Evolutionary conservation across 331 rosid genomes (phyloP).

Genomic region (Ulmus americana): DNA sequence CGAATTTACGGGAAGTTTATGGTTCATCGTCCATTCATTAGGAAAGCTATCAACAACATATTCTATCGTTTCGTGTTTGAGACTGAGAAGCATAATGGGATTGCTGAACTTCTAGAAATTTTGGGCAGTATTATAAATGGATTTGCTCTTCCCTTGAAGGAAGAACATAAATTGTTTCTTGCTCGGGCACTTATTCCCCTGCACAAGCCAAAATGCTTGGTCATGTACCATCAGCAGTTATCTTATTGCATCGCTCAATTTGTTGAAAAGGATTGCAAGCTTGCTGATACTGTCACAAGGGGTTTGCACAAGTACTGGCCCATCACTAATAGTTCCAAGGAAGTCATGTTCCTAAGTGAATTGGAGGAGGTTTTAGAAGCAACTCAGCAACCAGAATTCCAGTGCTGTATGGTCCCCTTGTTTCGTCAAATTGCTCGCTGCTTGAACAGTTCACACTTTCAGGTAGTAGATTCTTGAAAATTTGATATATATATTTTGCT

Average conservation of each 20-base stretch:
- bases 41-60: slow-evolving; percentile 52
- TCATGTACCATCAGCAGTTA: slow-evolving; percentile 58
- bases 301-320: slow-evolving; percentile 79
- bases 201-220: slow-evolving; percentile 63
- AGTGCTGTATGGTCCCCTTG: slow-evolving; percentile 62
- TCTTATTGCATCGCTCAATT: slow-evolving; percentile 58
- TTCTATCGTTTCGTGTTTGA: slow-evolving; percentile 53
- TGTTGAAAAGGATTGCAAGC: slow-evolving; percentile 71
- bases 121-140: too few species aligned
- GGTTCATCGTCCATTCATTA: slow-evolving; percentile 70
- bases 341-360: slow-evolving; percentile 54
- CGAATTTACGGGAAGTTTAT: too few species aligned
- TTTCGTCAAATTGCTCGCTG: slow-evolving; percentile 48
- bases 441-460: slow-evolving; percentile 64
- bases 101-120: slow-evolving; percentile 56
- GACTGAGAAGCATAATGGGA: slow-evolving; percentile 68
- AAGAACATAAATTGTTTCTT: too few species aligned
- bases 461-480: slow-evolving; percentile 27
- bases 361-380: slow-evolving; percentile 66
- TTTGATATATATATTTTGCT: too few species aligned
- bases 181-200: slow-evolving; percentile 52
- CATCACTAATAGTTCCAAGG: slow-evolving; percentile 52
- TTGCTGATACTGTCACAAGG: slow-evolving; percentile 64
- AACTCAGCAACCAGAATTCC: slow-evolving; percentile 65
- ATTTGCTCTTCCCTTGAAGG: too few species aligned